Base-by-base conservation (phyloP, 495 filamentous ascomycete genomes). In the Neurospora discreta region DNA sequence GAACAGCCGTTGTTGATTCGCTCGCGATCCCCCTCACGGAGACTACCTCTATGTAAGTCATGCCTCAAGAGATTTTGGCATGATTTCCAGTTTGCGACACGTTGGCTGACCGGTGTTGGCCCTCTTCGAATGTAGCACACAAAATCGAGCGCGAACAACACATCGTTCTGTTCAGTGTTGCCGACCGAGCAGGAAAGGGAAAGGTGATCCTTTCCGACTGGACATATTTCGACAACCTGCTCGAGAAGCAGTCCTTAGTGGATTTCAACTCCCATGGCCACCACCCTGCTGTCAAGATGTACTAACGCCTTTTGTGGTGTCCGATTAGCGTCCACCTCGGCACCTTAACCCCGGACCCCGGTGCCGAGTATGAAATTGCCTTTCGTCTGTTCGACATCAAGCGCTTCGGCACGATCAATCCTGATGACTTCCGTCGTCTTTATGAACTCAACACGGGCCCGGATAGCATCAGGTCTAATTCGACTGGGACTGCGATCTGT, bases 301-400 rank as follows among this genome's bases (percentile, higher is more conserved):
- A 86, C 83, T 86, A 85, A 87, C 83, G 85, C 83, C 83, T 88
- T 87, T 88, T 88, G 84, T 88, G 84, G 87, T 88, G 83, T 89
- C 85, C 89, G 85, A 89, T 89, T 85, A 89, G 87, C 87, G 85
- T 89, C 84, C 81, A 88, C 87, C 89, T 87, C 84, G 86, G 87
- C 87, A 89, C 87, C 86, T 89, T 89, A 89, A 89, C 85, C 86
- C 95, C 73, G 95, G 98, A 89, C 85, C 86, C 95, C 73, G 95
- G 98, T 75, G 95, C 95, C 77, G 96, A 99, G 80, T 98, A 99
- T 80, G 94, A 99, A 82, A 98, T 99, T 75, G 94, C 94, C 9
- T 99, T 98, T 83, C 91, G 96, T 71, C 86, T 98, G 36, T 99
- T 99, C 81, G 95, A 97, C 75, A 81, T 90, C 72, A 88, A 95